Conservation (phyloP, 208 protist genomes). For the Trypanosoma brucei region DNA sequence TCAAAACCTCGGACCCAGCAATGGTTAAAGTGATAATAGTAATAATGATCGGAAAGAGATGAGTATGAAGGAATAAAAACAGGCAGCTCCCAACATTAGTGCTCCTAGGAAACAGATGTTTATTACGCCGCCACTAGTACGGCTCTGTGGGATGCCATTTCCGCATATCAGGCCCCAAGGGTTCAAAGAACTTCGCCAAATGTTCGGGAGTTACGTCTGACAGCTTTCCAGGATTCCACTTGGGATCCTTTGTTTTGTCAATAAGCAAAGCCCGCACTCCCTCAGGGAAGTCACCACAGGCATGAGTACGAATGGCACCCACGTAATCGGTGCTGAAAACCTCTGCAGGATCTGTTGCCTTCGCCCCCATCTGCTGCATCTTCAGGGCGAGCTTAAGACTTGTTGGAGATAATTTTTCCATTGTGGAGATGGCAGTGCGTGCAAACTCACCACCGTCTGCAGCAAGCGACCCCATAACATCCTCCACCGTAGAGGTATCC, state of each 20-base stretch:
- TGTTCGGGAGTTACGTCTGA: constrained; percentile 38
- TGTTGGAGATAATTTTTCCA: constrained; percentile 52
- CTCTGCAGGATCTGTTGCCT: constrained; percentile 33
- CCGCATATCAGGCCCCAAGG: constrained; percentile 20
- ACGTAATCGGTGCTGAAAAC: constrained; percentile 62
- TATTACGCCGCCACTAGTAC: constrained; percentile 5
- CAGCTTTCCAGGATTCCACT: constrained; percentile 63
- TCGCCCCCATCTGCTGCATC: constrained; percentile 36
- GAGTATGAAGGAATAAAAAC: background rate
- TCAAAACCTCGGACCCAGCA: too few relatives aligned
- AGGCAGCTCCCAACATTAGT: background rate
- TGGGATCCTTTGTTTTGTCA: constrained; percentile 75
- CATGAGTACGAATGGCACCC: constrained; percentile 33
- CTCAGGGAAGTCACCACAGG: constrained; percentile 59
- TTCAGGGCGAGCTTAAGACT: constrained; percentile 52
- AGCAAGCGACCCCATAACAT: constrained; percentile 31
- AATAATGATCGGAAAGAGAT: too few relatives aligned
- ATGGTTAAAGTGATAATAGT: too few relatives aligned
- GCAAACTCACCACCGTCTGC: constrained; percentile 30
- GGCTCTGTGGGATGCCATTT: constrained; percentile 45
- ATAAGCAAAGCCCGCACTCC: constrained; percentile 79
- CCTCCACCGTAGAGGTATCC: constrained; percentile 30
- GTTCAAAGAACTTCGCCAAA: constrained; percentile 30
- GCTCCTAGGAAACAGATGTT: too few relatives aligned
- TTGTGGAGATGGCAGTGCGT: constrained; percentile 17